Conservation (phyloP, 1,284 basidiomycete species). For the Microbotryum lychnidis-dioicae region DNA sequence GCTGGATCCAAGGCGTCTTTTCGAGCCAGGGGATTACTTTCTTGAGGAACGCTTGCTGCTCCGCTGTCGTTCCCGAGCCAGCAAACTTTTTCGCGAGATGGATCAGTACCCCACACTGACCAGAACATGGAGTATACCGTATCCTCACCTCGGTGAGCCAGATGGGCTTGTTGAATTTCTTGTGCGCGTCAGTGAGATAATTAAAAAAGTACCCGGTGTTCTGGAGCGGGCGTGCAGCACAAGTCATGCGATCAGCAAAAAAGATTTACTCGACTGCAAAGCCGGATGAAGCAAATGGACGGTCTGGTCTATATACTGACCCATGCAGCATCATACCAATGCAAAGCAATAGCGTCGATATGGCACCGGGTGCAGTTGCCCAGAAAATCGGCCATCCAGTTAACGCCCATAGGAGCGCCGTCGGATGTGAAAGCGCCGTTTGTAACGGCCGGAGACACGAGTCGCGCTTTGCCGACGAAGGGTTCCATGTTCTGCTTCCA, state of each 20-base stretch:
- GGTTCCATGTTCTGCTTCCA: constrained; percentile 31
- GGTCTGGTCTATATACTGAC: not conserved
- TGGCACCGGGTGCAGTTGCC: constrained; percentile 15
- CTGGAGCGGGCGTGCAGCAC: constrained; percentile 2
- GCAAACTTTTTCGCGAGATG: constrained; percentile 9
- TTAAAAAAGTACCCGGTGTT: constrained; percentile 15
- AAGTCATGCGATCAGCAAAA: not conserved
- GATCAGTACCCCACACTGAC: too few relatives aligned
- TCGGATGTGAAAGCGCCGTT: constrained; percentile 9
- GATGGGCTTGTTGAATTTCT: constrained; percentile 7
- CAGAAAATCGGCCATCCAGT: constrained; percentile 14
- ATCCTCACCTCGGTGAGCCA: constrained; percentile 21
- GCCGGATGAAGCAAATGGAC: too few relatives aligned
- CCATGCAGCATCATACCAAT: constrained; percentile 15
- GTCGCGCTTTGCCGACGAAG: constrained; percentile 13
- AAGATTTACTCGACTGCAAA: too few relatives aligned
- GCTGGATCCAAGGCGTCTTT: constrained; percentile 12
- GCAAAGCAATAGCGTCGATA: constrained; percentile 16
- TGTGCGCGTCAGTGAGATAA: constrained; percentile 10
- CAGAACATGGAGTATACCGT: not conserved
- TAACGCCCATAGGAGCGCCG: constrained; percentile 14
- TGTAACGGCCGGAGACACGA: constrained; percentile 30
- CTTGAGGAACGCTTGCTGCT: constrained; percentile 24
- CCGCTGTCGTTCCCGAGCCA: constrained; percentile 10
- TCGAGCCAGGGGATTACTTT: constrained; percentile 25